These are phyloP conservation scores for Globisporangium canariense DNA, from an alignment of 352 stramenopile genomes.

Conservation along the genomic window DNA sequence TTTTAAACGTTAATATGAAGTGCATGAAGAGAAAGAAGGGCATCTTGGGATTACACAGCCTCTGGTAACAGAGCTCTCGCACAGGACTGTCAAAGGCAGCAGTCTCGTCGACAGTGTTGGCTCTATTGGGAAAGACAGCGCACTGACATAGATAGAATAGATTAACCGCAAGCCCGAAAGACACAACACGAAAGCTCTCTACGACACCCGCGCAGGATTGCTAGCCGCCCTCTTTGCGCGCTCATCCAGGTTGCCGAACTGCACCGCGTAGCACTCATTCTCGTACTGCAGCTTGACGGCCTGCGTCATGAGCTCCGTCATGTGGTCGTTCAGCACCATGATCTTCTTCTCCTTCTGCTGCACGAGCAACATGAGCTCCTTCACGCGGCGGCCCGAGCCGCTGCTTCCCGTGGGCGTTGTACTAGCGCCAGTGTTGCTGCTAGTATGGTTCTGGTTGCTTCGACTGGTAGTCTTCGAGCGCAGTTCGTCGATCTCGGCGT, in stretches of 20 bases:
- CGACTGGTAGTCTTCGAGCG: conserved; percentile 9
- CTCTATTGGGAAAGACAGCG: not conserved
- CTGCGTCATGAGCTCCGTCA: conserved; percentile 81
- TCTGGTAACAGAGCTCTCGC: too few relatives aligned
- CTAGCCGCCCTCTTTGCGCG: not conserved
- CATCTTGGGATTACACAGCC: not conserved
- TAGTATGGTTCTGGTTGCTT: conserved; percentile 18
- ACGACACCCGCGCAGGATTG: conserved; percentile 8
- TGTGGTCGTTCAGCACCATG: conserved; percentile 80
- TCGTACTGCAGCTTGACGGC: conserved; percentile 70
- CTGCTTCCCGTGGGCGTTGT: conserved; percentile 12
- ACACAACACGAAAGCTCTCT: not conserved
- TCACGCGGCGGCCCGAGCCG: conserved; percentile 37
- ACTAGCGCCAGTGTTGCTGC: conserved; percentile 8
- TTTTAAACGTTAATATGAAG: conserved; percentile 1
- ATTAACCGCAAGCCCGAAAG: not conserved
- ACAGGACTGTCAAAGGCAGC: not conserved
- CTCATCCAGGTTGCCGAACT: conserved; percentile 29
- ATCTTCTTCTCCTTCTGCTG: conserved; percentile 78
- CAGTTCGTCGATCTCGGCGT: conserved; percentile 44
- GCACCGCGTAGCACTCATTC: conserved; percentile 56
- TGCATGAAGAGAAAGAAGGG: not conserved
- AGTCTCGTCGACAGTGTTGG: not conserved
- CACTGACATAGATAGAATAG: conserved; percentile 9
- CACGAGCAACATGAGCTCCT: conserved; percentile 43